These are phyloP conservation scores for Porpolomopsis calyptriformis DNA, from an alignment of 768 basidiomycete genomes.

Conservation along the genomic window DNA sequence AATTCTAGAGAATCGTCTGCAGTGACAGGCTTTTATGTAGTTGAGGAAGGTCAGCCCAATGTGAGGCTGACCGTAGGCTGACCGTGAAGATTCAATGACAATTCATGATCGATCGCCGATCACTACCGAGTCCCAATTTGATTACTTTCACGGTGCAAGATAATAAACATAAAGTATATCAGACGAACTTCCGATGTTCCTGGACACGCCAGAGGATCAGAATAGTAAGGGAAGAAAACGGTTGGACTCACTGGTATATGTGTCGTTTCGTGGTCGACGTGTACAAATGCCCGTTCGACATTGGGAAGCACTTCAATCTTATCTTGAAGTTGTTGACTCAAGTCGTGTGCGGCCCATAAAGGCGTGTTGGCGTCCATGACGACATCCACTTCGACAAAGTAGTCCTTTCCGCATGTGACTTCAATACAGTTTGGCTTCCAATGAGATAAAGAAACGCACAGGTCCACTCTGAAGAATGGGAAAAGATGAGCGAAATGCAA, in stretches of 20 bases:
- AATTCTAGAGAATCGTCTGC: too few species aligned
- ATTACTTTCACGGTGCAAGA: too few species aligned
- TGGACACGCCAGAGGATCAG: conserved; percentile 14
- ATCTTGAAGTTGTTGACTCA: conserved; percentile 77
- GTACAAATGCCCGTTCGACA: conserved; percentile 89
- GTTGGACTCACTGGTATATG: conserved; percentile 39
- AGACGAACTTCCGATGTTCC: conserved; percentile 41
- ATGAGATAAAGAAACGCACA: conserved; percentile 27
- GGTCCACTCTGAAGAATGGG: conserved; percentile 50
- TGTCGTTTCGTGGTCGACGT: conserved; percentile 90
- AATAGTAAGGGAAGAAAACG: not conserved
- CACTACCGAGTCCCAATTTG: too few species aligned
- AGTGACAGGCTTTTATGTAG: too few species aligned
- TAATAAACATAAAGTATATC: conserved; percentile 3
- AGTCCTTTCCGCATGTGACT: conserved; percentile 39
- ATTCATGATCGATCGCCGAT: too few species aligned
- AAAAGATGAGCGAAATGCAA: conserved; percentile 8
- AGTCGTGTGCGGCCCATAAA: conserved; percentile 79
- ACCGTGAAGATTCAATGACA: too few species aligned
- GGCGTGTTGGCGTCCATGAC: conserved; percentile 87
- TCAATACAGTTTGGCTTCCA: not conserved
- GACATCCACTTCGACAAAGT: conserved; percentile 92
- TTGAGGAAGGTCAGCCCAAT: too few species aligned
- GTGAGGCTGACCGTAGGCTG: too few species aligned
- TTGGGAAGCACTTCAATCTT: conserved; percentile 83